Conservation (phyloP, 768 basidiomycete species). For the Panaeolus papilionaceus region DNA sequence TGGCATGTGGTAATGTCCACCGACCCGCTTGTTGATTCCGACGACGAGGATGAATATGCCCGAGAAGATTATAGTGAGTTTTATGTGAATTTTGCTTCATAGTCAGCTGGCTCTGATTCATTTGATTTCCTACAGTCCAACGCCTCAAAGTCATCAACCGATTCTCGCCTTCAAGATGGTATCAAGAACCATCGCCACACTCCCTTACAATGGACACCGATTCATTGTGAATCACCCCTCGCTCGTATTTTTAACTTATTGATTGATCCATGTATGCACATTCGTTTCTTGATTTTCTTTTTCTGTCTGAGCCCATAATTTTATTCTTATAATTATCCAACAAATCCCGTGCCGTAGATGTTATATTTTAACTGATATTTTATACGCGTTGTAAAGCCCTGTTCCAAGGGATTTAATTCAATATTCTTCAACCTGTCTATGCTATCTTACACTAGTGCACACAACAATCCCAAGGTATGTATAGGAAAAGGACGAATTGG, state of each 20-base stretch:
- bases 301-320: slow-evolving; percentile 17
- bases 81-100: background rate
- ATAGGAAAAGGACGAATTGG: slow-evolving; percentile 26
- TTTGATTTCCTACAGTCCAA: slow-evolving; percentile 47
- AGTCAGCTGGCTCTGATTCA: slow-evolving; percentile 4
- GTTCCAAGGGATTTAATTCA: slow-evolving; percentile 16
- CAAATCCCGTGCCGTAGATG: slow-evolving; percentile 22
- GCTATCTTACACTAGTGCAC: slow-evolving; percentile 38
- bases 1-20: slow-evolving; percentile 71
- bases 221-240: slow-evolving; percentile 18
- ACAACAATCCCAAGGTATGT: slow-evolving; percentile 32
- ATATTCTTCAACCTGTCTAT: slow-evolving; percentile 21
- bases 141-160: slow-evolving; percentile 66
- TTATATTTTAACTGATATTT: slow-evolving; percentile 21
- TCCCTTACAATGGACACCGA: slow-evolving; percentile 26
- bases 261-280: slow-evolving; percentile 14
- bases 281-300: slow-evolving; percentile 16
- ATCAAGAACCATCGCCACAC: slow-evolving; percentile 23
- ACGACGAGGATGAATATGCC: slow-evolving; percentile 75
- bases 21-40: slow-evolving; percentile 80
- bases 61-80: slow-evolving; percentile 70
- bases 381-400: slow-evolving; percentile 21
- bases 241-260: slow-evolving; percentile 8
- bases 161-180: slow-evolving; percentile 44
- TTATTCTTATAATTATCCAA: slow-evolving; percentile 29